phyloP scores from a whole-genome alignment of 257 asterid species.

The Euphrasia confusa region DNA sequence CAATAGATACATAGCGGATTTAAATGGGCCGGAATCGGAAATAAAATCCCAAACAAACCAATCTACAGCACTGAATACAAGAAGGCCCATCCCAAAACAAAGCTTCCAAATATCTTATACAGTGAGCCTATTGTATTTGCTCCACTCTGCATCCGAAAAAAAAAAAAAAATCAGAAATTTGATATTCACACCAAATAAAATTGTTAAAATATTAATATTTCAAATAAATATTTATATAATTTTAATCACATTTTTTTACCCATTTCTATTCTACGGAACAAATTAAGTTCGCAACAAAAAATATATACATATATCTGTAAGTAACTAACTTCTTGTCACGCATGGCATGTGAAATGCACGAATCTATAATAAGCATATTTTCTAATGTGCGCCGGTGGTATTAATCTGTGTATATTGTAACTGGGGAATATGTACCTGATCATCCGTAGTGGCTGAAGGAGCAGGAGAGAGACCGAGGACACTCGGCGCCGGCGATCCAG shows the following conservation, averaged over 20 bases:
- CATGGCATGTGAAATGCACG: no score
- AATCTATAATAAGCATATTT: neutral
- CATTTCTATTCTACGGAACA: no score
- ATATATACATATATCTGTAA: no score
- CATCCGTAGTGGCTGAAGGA: constrained; percentile 49
- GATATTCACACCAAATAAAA: no score
- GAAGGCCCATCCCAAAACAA: constrained; percentile 44
- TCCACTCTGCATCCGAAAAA: constrained; percentile 58
- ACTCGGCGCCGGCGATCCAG: constrained; percentile 60
- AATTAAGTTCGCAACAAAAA: neutral
- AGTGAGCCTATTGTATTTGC: constrained; percentile 29
- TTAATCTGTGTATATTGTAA: no score
- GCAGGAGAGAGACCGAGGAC: constrained; percentile 46
- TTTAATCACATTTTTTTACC: no score
- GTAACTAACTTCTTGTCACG: neutral
- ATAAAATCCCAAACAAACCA: neutral
- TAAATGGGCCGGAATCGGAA: constrained; percentile 18
- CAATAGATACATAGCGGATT: constrained; percentile 28
- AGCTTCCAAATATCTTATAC: constrained; percentile 36
- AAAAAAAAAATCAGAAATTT: no score
- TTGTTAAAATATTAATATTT: neutral
- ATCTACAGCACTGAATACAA: constrained; percentile 38
- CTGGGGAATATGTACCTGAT: constrained; percentile 43
- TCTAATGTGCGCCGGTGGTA: neutral
- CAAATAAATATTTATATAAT: neutral